A percentile compares a stretch with the other conserved stretches of the same genome.
Evolutionary conservation across 164 flowering plant species (phyloP).

Genomic region (Annona cherimola): DNA sequence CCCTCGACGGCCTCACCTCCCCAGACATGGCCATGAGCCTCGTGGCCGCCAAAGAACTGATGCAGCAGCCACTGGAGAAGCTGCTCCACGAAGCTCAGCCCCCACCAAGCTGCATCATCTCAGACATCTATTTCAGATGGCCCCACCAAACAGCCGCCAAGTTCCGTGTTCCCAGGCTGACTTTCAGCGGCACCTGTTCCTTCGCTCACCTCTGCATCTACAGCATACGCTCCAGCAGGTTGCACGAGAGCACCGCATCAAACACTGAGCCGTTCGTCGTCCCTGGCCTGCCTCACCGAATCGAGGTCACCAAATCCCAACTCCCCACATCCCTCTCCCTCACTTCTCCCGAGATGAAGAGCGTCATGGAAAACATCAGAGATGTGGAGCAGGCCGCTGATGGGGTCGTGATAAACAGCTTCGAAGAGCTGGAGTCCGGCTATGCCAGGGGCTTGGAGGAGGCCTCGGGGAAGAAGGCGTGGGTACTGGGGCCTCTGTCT

Average conservation of each 20-base stretch:
- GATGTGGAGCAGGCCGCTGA: constrained; percentile 21
- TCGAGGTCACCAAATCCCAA: constrained; percentile 29
- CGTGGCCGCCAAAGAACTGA: constrained; percentile 20
- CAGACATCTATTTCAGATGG: constrained; percentile 39
- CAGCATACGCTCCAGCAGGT: constrained; percentile 8
- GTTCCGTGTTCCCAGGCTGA: constrained; percentile 40
- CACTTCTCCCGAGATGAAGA: neutral
- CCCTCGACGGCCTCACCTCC: constrained; percentile 32
- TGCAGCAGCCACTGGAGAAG: constrained; percentile 35
- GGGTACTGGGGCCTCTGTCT: constrained; percentile 55
- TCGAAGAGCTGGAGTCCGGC: constrained; percentile 35
- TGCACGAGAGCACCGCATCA: constrained; percentile 15
- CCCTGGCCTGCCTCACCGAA: constrained; percentile 32
- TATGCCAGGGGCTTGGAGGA: constrained; percentile 25
- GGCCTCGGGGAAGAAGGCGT: constrained; percentile 22
- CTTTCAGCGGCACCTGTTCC: constrained; percentile 31
- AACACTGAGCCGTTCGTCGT: constrained; percentile 28
- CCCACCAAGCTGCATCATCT: constrained; percentile 38
- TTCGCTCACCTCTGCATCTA: constrained; percentile 23
- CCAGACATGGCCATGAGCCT: constrained; percentile 19
- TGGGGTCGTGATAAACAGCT: constrained; percentile 40
- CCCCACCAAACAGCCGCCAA: constrained; percentile 24
- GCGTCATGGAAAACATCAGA: constrained; percentile 1
- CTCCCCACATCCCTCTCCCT: constrained; percentile 14
- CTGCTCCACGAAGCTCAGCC: constrained; percentile 21